Conservation (phyloP, 805 yeast genomes). For the Sugiyamaella floridensis region DNA sequence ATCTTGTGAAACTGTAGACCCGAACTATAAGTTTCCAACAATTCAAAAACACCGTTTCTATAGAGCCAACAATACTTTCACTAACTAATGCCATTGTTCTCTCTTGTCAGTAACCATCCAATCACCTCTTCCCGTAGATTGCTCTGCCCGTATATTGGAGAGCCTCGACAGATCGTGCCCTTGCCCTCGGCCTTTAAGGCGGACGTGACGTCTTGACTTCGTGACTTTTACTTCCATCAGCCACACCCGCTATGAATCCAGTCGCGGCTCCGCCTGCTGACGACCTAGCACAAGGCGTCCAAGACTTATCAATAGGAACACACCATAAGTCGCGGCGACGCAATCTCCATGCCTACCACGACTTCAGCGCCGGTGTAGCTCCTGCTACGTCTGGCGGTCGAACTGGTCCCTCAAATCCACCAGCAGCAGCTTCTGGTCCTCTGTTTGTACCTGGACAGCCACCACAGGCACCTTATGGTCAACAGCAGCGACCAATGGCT, state of each 20-base stretch:
- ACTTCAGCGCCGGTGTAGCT: constrained; percentile 2
- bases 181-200: too few species aligned
- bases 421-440: neutral
- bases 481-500: neutral
- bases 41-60: too few species aligned
- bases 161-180: too few species aligned
- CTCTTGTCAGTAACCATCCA: too few species aligned
- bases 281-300: neutral
- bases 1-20: too few species aligned
- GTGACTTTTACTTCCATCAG: neutral
- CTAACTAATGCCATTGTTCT: too few species aligned
- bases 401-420: neutral
- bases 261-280: neutral
- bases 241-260: neutral
- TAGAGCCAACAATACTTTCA: too few species aligned
- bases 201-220: neutral
- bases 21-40: too few species aligned
- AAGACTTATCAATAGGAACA: neutral
- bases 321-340: constrained; percentile 20
- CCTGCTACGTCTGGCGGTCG: neutral
- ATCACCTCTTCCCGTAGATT: too few species aligned
- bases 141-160: too few species aligned
- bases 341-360: constrained; percentile 19
- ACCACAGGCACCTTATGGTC: neutral
- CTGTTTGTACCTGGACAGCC: neutral